Evolutionary conservation across 169 alveolate species (phyloP), one percentile per base, ranked within the genome.

Genomic region (Cryptosporidium baileyi): DNA sequence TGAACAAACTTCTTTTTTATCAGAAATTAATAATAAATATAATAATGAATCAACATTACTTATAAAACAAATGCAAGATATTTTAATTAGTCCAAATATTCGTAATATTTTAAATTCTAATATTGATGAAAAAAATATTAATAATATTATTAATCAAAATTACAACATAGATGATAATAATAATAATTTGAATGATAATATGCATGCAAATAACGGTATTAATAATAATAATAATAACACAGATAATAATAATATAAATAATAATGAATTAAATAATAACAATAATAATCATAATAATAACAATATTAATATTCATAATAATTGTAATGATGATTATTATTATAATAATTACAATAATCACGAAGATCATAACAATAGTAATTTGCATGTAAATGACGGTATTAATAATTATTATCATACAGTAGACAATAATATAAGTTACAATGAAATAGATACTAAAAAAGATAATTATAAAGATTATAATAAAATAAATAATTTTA

Each of bases 31-130:
- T 3, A 59, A 74, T 5, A 74, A 38, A 22, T 54, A 74, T 19
- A n/a, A 19, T 1, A n/a, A 52, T 3, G 60, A 74, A 24, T 54
- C 67, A 8, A 36, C 47, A 9, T 19, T 28, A 9, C 36, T 74
- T 26, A 67, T 74, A 3, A 74, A 38, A 30, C 63, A 36, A 24
- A 74, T 74, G 85, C 85, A 74, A n/a, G 61, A 74, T 8, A 36
- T 38, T 5, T 59, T 74, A 15, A 22, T 74, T 11, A 54, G 67
- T 22, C 63, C 74, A 11, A 47, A 38, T 41, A 67, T 74, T 13
- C 49, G 38, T 26, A 52, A 54, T 17, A 74, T 74, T 17, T 60
- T 74, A 24, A 52, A 74, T 47, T n/a, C n/a, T n/a, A n/a, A 24
- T 28, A 19, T 9, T 43, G 0, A 43, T 43, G 17, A 43, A 43